Conservation (phyloP, 345 rosid species). For the Combretum micranthum region DNA sequence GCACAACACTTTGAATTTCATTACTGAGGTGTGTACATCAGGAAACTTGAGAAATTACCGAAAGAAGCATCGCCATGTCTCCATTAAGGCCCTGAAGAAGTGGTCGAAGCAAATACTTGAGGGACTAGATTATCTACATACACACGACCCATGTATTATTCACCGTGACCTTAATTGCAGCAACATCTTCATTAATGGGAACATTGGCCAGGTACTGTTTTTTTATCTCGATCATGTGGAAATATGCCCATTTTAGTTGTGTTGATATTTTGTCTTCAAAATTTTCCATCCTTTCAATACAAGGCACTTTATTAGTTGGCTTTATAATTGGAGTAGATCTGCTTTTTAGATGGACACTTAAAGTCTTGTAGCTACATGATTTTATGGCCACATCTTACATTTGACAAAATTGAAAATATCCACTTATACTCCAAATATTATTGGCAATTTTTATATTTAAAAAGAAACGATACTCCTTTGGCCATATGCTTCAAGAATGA, state of each 20-base stretch:
- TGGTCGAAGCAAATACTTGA: constrained; percentile 63
- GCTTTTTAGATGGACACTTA: too few relatives aligned
- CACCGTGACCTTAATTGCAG: constrained; percentile 68
- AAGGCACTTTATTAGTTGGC: too few relatives aligned
- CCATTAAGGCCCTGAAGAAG: constrained; percentile 62
- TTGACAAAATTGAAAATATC: too few relatives aligned
- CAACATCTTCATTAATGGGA: constrained; percentile 65
- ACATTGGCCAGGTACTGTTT: constrained; percentile 43
- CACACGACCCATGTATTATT: constrained; percentile 63
- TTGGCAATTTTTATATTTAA: too few relatives aligned
- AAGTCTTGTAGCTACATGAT: too few relatives aligned
- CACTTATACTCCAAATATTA: too few relatives aligned
- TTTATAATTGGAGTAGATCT: too few relatives aligned
- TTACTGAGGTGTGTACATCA: constrained; percentile 69
- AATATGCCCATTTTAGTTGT: background rate
- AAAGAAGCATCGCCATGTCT: constrained; percentile 63
- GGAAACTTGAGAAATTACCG: constrained; percentile 58
- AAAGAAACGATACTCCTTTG: too few relatives aligned
- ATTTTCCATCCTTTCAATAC: too few relatives aligned
- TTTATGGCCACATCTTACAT: too few relatives aligned
- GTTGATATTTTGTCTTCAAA: background rate
- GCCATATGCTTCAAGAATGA: too few relatives aligned
- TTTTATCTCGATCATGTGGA: background rate
- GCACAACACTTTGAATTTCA: constrained; percentile 43
- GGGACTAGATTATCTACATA: constrained; percentile 57